A percentile compares a stretch with the other conserved stretches of the same genome.
Evolutionary conservation across 345 rosid genomes (phyloP).

Genomic region (Citrus medica): DNA sequence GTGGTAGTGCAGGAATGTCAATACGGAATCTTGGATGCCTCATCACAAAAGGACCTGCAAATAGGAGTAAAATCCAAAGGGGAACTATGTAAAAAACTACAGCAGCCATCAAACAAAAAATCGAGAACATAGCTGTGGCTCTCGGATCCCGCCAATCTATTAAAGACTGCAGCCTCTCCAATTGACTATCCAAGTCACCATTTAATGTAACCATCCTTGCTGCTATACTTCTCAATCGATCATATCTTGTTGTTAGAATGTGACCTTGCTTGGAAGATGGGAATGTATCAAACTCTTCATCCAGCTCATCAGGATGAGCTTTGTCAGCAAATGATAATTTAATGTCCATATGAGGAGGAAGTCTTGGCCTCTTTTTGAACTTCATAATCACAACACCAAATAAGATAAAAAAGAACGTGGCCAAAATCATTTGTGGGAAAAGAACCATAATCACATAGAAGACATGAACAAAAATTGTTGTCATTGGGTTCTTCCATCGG

Average conservation of each 20-base stretch:
- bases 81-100: constrained; percentile 1
- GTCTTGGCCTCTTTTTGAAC: constrained; percentile 35
- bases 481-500: constrained; percentile 34
- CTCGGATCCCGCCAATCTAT: constrained; percentile 43
- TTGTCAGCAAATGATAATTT: constrained; percentile 33
- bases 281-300: constrained; percentile 52
- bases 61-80: neutral
- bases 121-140: constrained; percentile 28
- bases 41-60: constrained; percentile 10
- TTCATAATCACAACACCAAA: constrained; percentile 15
- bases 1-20: constrained; percentile 11
- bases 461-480: constrained; percentile 17
- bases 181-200: constrained; percentile 42
- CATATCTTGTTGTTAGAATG: constrained; percentile 36
- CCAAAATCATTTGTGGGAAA: constrained; percentile 25
- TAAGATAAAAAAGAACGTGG: constrained; percentile 18
- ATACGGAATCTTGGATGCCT: constrained; percentile 18
- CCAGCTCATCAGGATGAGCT: constrained; percentile 31
- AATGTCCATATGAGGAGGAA: constrained; percentile 44
- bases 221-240: constrained; percentile 40
- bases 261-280: constrained; percentile 33
- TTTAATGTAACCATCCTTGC: constrained; percentile 28
- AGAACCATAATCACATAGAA: constrained; percentile 12
- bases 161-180: constrained; percentile 30
- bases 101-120: constrained; percentile 19